A percentile compares a stretch with the other conserved stretches of the same genome.
Conservation (phyloP, 139 green algal genomes). For the Chlorella sp. region DNA sequence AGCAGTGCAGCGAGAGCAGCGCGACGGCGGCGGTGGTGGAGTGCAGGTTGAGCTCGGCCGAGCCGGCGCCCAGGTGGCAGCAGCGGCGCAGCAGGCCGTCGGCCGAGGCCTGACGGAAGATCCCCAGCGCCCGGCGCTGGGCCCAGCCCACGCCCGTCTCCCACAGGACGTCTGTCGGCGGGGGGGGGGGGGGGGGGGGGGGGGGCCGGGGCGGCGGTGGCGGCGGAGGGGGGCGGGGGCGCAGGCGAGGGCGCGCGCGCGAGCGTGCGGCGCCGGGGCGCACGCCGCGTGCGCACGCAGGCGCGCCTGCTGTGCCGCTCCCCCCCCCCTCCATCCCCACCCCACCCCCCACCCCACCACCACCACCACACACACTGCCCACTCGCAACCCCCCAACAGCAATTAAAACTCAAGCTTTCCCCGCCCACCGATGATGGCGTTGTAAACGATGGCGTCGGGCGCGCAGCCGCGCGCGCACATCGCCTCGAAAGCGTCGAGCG, state of each 20-base stretch:
- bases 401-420: no score
- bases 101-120: neutral
- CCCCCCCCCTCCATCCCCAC: no score
- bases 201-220: no score
- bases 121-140: slow-evolving; percentile 42
- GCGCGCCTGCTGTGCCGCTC: no score
- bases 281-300: no score
- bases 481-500: slow-evolving; percentile 28
- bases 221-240: no score
- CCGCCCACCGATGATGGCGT: slow-evolving; percentile 79
- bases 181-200: no score
- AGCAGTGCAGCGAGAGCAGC: slow-evolving; percentile 29
- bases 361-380: no score
- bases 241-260: no score
- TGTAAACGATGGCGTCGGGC: slow-evolving; percentile 76
- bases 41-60: slow-evolving; percentile 24
- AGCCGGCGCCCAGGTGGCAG: slow-evolving; percentile 1
- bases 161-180: slow-evolving; percentile 79
- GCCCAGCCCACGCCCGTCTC: slow-evolving; percentile 74
- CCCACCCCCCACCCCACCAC: no score
- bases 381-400: no score
- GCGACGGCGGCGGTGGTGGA: slow-evolving; percentile 23
- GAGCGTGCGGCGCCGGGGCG: no score
- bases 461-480: slow-evolving; percentile 5
- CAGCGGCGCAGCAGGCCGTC: slow-evolving; percentile 11